Evolutionary conservation across 495 filamentous ascomycete species (phyloP).

Genomic region (Rostrohypoxylon terebratum): DNA sequence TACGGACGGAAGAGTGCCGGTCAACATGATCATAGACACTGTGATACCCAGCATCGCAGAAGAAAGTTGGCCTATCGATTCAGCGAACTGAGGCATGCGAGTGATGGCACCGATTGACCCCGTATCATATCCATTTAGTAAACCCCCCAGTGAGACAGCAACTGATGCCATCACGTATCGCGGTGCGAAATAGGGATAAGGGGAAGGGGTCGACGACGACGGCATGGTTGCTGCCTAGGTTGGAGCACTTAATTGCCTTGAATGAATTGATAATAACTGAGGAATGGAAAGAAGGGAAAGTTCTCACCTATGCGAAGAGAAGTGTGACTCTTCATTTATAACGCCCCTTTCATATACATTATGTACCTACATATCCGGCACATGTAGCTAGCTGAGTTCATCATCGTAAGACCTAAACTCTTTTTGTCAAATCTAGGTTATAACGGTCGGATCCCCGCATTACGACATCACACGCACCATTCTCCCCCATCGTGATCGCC

Average conservation of each 20-base stretch:
- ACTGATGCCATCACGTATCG: conserved; percentile 46
- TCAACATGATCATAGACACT: conserved; percentile 72
- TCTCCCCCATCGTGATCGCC: conserved; percentile 30
- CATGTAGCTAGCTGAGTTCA: neutral
- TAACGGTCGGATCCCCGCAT: conserved; percentile 24
- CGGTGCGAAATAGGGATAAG: conserved; percentile 37
- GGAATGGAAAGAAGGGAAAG: neutral
- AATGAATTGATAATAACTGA: neutral
- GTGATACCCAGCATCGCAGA: conserved; percentile 68
- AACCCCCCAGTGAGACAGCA: conserved; percentile 43
- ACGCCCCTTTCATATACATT: neutral
- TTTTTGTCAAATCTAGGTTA: conserved; percentile 17
- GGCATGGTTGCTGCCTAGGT: conserved; percentile 9
- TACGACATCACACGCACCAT: conserved; percentile 2
- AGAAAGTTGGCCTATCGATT: conserved; percentile 64
- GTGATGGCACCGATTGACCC: conserved; percentile 73
- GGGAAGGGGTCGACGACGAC: conserved; percentile 14
- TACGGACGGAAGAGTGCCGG: conserved; percentile 70
- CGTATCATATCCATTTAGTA: conserved; percentile 65
- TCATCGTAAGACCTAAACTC: conserved; percentile 22
- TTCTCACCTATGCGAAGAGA: neutral
- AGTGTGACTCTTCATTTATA: neutral
- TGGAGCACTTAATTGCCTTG: neutral
- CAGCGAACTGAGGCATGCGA: conserved; percentile 67
- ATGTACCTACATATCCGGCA: neutral